phyloP scores from a whole-genome alignment of 108 stramenopile genomes.

The Skeletonema costatum region DNA sequence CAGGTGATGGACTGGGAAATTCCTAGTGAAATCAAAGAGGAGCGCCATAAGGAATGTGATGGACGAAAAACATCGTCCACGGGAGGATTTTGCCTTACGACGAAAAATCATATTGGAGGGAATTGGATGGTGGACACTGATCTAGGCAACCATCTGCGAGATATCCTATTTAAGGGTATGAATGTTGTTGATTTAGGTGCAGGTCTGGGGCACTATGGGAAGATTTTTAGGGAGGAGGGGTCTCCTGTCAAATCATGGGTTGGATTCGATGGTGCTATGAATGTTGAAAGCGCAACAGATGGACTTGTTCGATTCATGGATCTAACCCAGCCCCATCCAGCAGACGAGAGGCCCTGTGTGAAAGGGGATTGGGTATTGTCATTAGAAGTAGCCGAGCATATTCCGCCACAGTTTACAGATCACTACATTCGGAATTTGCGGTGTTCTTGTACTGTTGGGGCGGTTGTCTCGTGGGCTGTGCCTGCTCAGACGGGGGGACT shows the following conservation, averaged over 20 bases:
- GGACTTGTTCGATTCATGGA: constrained; percentile 13
- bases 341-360: neutral
- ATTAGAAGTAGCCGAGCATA: constrained; percentile 16
- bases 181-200: constrained; percentile 10
- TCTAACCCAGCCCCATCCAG: constrained; percentile 9
- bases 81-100: constrained; percentile 8
- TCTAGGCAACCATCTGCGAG: constrained; percentile 5
- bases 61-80: constrained; percentile 2
- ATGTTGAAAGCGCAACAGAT: constrained; percentile 17
- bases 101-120: neutral
- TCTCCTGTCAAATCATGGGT: constrained; percentile 9
- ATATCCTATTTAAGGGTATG: neutral
- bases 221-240: neutral
- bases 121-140: constrained; percentile 2
- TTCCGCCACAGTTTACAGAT: constrained; percentile 6
- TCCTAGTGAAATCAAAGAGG: constrained; percentile 2
- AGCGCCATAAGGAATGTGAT: constrained; percentile 14
- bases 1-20: constrained; percentile 12
- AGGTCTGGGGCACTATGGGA: constrained; percentile 9
- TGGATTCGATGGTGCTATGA: constrained; percentile 14
- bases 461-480: constrained; percentile 6
- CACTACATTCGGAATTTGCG: constrained; percentile 7
- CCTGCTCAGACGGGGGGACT: constrained; percentile 10
- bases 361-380: constrained; percentile 17
- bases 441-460: constrained; percentile 2